A percentile compares a stretch with the other conserved stretches of the same genome.
phyloP scores from a whole-genome alignment of 2,329 filamentous ascomycete genomes.

The Xenosphaeropsis pyriputrescens region DNA sequence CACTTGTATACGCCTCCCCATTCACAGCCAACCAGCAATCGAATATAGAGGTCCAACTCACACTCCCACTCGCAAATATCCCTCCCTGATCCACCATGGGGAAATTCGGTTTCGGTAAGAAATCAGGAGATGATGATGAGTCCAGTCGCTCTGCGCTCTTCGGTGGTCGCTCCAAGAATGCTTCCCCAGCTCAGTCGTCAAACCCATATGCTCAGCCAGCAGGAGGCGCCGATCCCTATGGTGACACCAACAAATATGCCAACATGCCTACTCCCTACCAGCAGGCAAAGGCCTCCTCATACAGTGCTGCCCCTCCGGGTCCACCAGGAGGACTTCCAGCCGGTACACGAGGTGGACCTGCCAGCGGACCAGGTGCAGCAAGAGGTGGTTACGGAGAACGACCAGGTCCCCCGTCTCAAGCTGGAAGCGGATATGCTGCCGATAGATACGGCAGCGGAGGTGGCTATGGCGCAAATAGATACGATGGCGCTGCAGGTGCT shows the following conservation, averaged over 20 bases:
- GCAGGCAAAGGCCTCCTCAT: conserved; percentile 18
- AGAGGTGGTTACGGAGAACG: conserved; percentile 5
- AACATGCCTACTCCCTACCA: conserved; percentile 30
- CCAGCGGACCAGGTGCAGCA: conserved; percentile 20
- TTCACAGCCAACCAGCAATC: background rate
- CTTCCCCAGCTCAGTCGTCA: conserved; percentile 25
- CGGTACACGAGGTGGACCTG: conserved; percentile 19
- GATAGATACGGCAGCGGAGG: conserved; percentile 35
- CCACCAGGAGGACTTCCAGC: conserved; percentile 13
- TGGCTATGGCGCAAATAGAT: conserved; percentile 38
- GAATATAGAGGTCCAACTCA: background rate
- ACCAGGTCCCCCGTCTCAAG: conserved; percentile 11
- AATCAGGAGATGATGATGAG: conserved; percentile 31
- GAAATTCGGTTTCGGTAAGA: conserved; percentile 45
- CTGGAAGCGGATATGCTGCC: conserved; percentile 32
- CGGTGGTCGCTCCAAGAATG: conserved; percentile 31
- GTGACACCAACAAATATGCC: conserved; percentile 38
- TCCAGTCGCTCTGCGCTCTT: conserved; percentile 35
- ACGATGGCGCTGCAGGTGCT: conserved; percentile 24
- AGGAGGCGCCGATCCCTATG: conserved; percentile 38
- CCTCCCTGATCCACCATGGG: conserved; percentile 27
- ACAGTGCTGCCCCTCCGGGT: conserved; percentile 17
- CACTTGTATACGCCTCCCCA: no score
- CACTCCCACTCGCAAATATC: background rate
- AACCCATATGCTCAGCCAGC: conserved; percentile 5